A percentile compares a stretch with the other conserved stretches of the same genome.
These are phyloP conservation scores for Backusella westeae DNA, from an alignment of 192 early-diverging fungal species.

Conservation along the genomic window DNA sequence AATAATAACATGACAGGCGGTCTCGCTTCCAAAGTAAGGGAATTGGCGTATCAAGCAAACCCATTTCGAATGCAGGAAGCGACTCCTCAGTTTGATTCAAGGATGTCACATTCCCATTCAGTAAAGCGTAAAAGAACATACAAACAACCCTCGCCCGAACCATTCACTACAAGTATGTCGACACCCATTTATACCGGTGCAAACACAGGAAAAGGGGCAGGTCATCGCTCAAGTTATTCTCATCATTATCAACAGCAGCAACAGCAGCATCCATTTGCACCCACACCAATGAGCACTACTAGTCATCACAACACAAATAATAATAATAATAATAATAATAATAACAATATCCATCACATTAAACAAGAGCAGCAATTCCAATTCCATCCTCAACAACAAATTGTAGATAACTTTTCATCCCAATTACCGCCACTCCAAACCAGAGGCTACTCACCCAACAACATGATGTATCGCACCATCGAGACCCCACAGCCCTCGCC, in stretches of 20 bases:
- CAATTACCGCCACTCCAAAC: conserved; percentile 28
- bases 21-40: conserved; percentile 16
- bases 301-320: neutral
- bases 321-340: neutral
- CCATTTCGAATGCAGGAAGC: neutral
- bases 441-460: neutral
- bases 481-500: neutral
- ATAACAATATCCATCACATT: neutral
- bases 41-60: neutral
- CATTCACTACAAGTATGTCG: conserved; percentile 9
- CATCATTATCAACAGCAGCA: neutral
- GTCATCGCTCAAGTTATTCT: conserved; percentile 1
- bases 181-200: conserved; percentile 9
- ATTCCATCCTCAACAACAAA: neutral
- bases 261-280: neutral
- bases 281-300: neutral
- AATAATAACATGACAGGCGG: neutral
- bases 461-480: neutral
- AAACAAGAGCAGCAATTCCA: neutral
- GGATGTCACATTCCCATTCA: conserved; percentile 5
- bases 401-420: conserved; percentile 18
- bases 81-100: neutral
- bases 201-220: neutral
- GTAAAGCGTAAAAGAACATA: conserved; percentile 5
- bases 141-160: neutral